Evolutionary conservation across 805 yeast genomes (phyloP).

Genomic region (Cyberlindnera maclurae): DNA sequence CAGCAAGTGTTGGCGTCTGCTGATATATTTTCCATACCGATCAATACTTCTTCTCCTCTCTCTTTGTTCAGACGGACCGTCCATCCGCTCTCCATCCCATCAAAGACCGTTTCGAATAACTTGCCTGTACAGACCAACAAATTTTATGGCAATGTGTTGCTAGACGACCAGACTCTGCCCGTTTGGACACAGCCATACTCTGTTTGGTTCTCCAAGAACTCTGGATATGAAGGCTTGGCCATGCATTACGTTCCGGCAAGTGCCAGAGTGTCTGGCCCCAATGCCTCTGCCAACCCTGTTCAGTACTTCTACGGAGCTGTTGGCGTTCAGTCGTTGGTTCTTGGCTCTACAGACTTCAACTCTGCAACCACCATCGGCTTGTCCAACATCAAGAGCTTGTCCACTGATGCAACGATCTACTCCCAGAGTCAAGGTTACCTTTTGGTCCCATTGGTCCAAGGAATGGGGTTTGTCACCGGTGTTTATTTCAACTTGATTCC

Average conservation of each 20-base stretch:
- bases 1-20: conserved; percentile 1
- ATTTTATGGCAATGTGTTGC: conserved; percentile 65
- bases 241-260: conserved; percentile 51
- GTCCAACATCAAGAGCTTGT: conserved; percentile 27
- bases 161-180: conserved; percentile 60
- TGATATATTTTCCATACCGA: conserved; percentile 35
- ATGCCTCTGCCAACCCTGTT: conserved; percentile 42
- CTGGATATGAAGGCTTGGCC: conserved; percentile 50
- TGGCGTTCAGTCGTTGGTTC: conserved; percentile 52
- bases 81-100: conserved; percentile 26
- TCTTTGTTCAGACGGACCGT: conserved; percentile 28
- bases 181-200: conserved; percentile 82
- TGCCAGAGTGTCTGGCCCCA: conserved; percentile 68
- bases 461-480: conserved; percentile 76
- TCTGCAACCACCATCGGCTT: conserved; percentile 23
- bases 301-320: conserved; percentile 65
- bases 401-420: conserved; percentile 25
- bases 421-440: conserved; percentile 32
- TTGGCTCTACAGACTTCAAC: conserved; percentile 38
- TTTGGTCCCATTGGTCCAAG: conserved; percentile 63
- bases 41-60: conserved; percentile 39
- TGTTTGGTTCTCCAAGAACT: conserved; percentile 54
- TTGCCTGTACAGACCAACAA: conserved; percentile 66
- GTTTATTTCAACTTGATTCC: conserved; percentile 49
- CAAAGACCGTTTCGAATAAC: conserved; percentile 16